Evolutionary conservation across 1,284 basidiomycete genomes (phyloP).

Genomic region (Anthracocystis panici-leucophaei): DNA sequence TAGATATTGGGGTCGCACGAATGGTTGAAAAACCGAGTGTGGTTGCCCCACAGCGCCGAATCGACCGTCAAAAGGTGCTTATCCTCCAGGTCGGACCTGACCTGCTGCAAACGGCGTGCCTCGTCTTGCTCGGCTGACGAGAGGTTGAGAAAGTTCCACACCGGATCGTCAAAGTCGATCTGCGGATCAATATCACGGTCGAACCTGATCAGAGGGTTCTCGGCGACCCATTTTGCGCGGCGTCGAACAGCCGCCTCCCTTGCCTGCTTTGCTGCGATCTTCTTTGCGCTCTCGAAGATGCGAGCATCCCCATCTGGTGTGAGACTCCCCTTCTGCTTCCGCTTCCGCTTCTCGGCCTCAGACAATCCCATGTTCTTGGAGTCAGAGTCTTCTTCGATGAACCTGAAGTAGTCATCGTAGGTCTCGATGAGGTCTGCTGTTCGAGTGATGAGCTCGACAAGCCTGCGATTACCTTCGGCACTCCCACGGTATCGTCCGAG

Average conservation of each 20-base stretch:
- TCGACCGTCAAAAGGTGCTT: slow-evolving; percentile 43
- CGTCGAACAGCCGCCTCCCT: not conserved
- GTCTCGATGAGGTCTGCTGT: slow-evolving; percentile 12
- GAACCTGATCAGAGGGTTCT: not conserved
- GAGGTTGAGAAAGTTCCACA: slow-evolving; percentile 20
- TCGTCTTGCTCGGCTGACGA: not conserved
- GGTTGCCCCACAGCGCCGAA: slow-evolving; percentile 56
- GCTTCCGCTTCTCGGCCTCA: not conserved
- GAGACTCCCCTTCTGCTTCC: not conserved
- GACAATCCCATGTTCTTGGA: not conserved
- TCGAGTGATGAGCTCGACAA: slow-evolving; percentile 20
- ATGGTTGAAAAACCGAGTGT: slow-evolving; percentile 72
- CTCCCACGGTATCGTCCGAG: slow-evolving; percentile 24
- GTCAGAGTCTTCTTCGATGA: slow-evolving; percentile 2
- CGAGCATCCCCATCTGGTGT: not conserved
- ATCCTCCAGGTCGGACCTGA: slow-evolving; percentile 28
- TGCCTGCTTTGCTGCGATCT: not conserved
- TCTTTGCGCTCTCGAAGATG: slow-evolving; percentile 1
- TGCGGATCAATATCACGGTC: too few species aligned
- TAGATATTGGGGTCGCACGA: slow-evolving; percentile 87
- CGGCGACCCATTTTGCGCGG: not conserved
- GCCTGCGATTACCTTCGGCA: not conserved
- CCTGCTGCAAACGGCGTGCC: not conserved
- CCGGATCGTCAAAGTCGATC: slow-evolving; percentile 9
- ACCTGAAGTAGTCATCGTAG: slow-evolving; percentile 28